These are phyloP conservation scores for Hygrocybe coccinea DNA, from an alignment of 768 basidiomycete species.

Conservation along the genomic window DNA sequence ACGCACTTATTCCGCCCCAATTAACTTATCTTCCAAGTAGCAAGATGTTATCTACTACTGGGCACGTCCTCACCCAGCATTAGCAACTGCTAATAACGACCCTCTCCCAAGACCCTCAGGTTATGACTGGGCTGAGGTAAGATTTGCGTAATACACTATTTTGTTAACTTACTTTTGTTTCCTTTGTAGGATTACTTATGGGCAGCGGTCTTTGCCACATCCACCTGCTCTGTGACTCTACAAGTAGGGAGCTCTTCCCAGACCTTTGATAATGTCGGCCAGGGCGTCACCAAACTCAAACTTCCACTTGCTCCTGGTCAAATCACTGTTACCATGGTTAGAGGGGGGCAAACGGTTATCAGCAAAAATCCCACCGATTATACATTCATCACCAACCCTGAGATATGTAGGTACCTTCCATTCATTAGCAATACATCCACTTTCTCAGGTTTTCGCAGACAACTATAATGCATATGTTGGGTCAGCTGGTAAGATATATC, in stretches of 20 bases:
- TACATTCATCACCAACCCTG: constrained; percentile 33
- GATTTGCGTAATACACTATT: constrained; percentile 16
- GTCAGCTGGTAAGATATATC: constrained; percentile 35
- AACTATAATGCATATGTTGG: constrained; percentile 64
- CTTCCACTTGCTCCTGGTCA: constrained; percentile 49
- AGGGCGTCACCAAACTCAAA: constrained; percentile 60
- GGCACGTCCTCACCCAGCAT: constrained; percentile 57
- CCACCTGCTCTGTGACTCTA: constrained; percentile 48
- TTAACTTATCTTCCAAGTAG: constrained; percentile 20
- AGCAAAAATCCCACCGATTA: constrained; percentile 46
- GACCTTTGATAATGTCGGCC: constrained; percentile 32
- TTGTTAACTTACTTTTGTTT: background rate
- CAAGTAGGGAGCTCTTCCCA: constrained; percentile 37
- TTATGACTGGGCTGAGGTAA: constrained; percentile 49
- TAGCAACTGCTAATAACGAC: constrained; percentile 42
- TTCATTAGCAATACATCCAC: background rate
- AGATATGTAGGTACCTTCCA: constrained; percentile 25
- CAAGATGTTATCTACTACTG: constrained; percentile 49
- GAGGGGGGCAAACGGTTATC: constrained; percentile 47
- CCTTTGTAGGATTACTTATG: constrained; percentile 53
- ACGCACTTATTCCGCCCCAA: background rate
- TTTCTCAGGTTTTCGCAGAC: constrained; percentile 32
- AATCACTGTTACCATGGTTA: constrained; percentile 52
- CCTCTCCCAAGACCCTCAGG: constrained; percentile 43
- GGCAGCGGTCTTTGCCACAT: constrained; percentile 58